phyloP scores from a whole-genome alignment of 768 basidiomycete species.

The Glaciozyma antarctica region DNA sequence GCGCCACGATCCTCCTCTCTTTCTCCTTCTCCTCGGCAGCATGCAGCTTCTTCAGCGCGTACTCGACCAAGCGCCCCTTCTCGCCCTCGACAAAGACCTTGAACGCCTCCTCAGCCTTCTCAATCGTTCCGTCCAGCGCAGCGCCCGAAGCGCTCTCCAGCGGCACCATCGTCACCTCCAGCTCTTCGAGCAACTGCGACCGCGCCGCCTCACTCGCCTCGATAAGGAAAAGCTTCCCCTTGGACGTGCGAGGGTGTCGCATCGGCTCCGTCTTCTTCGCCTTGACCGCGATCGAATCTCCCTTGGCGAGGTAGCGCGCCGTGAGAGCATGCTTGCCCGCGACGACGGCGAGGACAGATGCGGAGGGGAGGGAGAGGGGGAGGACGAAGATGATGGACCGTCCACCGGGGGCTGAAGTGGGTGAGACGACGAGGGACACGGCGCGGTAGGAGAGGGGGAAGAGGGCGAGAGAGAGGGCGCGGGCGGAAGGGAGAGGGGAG shows the following conservation, averaged over 20 bases:
- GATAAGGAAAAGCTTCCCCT: slow-evolving; percentile 6
- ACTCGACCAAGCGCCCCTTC: slow-evolving; percentile 9
- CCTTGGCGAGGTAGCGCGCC: slow-evolving; percentile 11
- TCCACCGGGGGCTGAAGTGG: not conserved
- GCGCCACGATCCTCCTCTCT: slow-evolving; percentile 5
- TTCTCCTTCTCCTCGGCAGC: slow-evolving; percentile 21
- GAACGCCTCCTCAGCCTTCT: slow-evolving; percentile 16
- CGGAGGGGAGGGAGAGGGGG: slow-evolving; percentile 25
- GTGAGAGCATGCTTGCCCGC: slow-evolving; percentile 31
- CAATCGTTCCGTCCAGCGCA: slow-evolving; percentile 5
- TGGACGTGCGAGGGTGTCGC: not conserved
- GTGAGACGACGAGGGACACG: not conserved
- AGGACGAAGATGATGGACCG: slow-evolving; percentile 24
- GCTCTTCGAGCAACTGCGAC: slow-evolving; percentile 8
- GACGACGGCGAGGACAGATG: slow-evolving; percentile 29
- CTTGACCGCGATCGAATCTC: slow-evolving; percentile 8
- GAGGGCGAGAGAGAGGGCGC: slow-evolving; percentile 14
- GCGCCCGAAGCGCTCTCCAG: not conserved
- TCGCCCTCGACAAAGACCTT: slow-evolving; percentile 8
- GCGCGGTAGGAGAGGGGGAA: not conserved
- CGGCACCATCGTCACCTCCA: slow-evolving; percentile 12
- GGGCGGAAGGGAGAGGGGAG: slow-evolving; percentile 9
- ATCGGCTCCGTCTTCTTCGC: slow-evolving; percentile 22
- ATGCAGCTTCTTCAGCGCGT: slow-evolving; percentile 5
- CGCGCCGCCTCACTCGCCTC: slow-evolving; percentile 8